A percentile compares a stretch with the other conserved stretches of the same genome.
Evolutionary conservation across 1,284 basidiomycete genomes (phyloP).

Genomic region (Cryptococcus floricola): DNA sequence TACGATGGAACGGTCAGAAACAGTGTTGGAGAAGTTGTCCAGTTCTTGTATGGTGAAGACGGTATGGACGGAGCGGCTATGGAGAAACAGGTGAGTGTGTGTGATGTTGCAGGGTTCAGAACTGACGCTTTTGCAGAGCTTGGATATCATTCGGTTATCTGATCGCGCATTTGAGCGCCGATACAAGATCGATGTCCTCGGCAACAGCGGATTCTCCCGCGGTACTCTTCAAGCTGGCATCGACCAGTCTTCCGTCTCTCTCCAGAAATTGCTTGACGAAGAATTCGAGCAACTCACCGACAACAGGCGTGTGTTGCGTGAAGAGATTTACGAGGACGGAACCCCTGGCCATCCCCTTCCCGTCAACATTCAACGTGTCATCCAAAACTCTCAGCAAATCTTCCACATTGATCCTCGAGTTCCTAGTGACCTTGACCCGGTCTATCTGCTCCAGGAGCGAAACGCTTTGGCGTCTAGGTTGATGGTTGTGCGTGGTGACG

Average conservation of each 20-base stretch:
- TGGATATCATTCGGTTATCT: conserved; percentile 82
- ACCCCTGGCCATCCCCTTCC: conserved; percentile 73
- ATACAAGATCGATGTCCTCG: conserved; percentile 87
- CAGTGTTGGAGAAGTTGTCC: conserved; percentile 89
- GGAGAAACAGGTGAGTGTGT: conserved; percentile 67
- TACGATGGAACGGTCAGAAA: conserved; percentile 99
- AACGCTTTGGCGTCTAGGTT: conserved; percentile 66
- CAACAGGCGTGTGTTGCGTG: conserved; percentile 73
- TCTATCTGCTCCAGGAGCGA: conserved; percentile 78
- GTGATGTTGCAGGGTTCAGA: neutral
- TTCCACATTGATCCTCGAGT: conserved; percentile 95
- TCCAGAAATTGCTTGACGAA: conserved; percentile 86
- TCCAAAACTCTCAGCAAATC: conserved; percentile 93
- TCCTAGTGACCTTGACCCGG: conserved; percentile 85
- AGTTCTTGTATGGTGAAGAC: conserved; percentile 97
- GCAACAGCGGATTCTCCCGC: conserved; percentile 65
- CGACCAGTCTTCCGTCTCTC: conserved; percentile 78
- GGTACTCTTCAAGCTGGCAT: conserved; percentile 91
- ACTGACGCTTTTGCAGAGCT: conserved; percentile 49
- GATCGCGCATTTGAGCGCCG: conserved; percentile 81
- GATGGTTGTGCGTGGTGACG: conserved; percentile 81
- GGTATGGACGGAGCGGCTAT: conserved; percentile 98
- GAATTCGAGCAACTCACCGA: conserved; percentile 74
- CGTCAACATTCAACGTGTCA: conserved; percentile 89
- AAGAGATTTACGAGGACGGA: conserved; percentile 77